Base-by-base conservation (phyloP, 2,329 filamentous ascomycete genomes). In the Aspergillus novofumigatus region DNA sequence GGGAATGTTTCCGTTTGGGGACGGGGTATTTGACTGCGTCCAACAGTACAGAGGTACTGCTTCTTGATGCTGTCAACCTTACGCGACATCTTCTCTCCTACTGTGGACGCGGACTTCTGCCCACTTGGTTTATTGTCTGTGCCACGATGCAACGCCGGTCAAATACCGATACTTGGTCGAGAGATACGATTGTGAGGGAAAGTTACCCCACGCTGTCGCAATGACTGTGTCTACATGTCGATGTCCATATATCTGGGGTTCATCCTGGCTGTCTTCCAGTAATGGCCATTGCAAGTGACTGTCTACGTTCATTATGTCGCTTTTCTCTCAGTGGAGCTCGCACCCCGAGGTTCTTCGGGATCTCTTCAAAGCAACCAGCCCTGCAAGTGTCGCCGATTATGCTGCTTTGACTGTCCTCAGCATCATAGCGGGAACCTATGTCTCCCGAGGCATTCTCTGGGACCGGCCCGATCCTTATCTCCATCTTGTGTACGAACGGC, bases 401-500 rank as follows among this genome's bases (percentile, higher is more conserved):
- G 56, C 72, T 8, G 75, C 73, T 6, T 56, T 76, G 8, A 62
- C 72, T 4, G 49, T 78, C 5, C 64, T 77, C 38, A 65, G 71
- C 10, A 64, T 77, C n/a, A 69, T 65, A 21, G 67, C 69, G 3
- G 65, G 71, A 3, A 69, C 72, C 1, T 81, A 77, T 60, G 63
- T 80, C 20, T 72, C 79, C 2, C 71, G 72, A 3, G 78, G 78
- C 2, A 70, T 71, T 38, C 59, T 75, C 20, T 81, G 79, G 78
- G 78, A 82, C 53, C 78, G 72, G 45, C 76, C 79, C 8, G 80
- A 83, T 59, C 80, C 80, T 4, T 75, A 81, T 55, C 63, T 75
- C 41, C 70, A 81, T 61, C 68, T 81, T 25, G 79, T 73, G 64
- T 84, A 77, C 52, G 77, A 83, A 61, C 73, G 75, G 41, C 81